Percentiles rank a stretch among this genome's conserved stretches.
Evolutionary conservation across 1,284 basidiomycete species (phyloP).

Genomic region (Heterobasidion annosum): DNA sequence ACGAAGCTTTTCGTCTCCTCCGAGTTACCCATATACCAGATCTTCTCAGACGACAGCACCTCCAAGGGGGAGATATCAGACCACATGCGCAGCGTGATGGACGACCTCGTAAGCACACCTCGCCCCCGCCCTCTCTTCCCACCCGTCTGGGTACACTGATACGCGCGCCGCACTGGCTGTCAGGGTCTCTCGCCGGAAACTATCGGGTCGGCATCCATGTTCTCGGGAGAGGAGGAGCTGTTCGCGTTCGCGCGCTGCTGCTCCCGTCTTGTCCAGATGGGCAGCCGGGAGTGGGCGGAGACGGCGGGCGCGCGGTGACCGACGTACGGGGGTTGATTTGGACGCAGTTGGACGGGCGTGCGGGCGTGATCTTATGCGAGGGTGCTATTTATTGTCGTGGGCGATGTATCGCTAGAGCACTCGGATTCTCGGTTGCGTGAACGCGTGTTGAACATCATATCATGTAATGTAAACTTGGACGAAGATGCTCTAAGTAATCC

Average conservation of each 20-base stretch:
- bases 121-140: not conserved
- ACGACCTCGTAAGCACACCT: slow-evolving; percentile 63
- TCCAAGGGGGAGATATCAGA: slow-evolving; percentile 46
- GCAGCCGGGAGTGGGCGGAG: slow-evolving; percentile 78
- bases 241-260: slow-evolving; percentile 94
- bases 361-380: not conserved
- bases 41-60: slow-evolving; percentile 71
- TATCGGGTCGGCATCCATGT: slow-evolving; percentile 79
- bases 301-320: slow-evolving; percentile 30
- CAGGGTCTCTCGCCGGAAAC: slow-evolving; percentile 72
- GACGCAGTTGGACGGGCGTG: not conserved
- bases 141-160: not conserved
- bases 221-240: slow-evolving; percentile 88
- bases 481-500: too few species aligned
- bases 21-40: slow-evolving; percentile 80
- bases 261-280: slow-evolving; percentile 87
- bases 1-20: slow-evolving; percentile 88
- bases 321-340: too few species aligned
- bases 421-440: too few species aligned
- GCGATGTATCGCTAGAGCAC: too few species aligned
- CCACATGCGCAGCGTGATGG: slow-evolving; percentile 85
- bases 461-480: too few species aligned
- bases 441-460: too few species aligned
- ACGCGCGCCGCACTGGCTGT: not conserved
- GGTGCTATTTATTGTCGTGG: not conserved